Conservation (phyloP, 225 moss, liverwort and hornwort genomes). For the Antitrichia curtipendula region DNA sequence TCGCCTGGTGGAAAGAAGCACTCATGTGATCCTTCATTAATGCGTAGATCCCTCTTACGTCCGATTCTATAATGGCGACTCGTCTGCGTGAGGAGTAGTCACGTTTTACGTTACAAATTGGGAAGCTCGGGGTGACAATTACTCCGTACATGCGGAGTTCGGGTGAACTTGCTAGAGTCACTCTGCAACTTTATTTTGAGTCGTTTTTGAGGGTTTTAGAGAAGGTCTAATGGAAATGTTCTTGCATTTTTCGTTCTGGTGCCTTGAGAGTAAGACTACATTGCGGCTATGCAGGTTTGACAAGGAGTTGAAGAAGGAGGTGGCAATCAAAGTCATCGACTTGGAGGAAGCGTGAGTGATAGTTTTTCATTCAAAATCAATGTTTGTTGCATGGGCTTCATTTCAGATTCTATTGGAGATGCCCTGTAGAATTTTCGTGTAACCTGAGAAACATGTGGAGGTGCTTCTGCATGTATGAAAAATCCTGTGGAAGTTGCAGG, state of each 20-base stretch:
- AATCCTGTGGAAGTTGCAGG: not conserved
- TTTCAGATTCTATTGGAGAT: not conserved
- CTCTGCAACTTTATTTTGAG: not conserved
- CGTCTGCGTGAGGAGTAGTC: not conserved
- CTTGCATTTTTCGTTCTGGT: not conserved
- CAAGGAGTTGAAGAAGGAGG: constrained; percentile 90
- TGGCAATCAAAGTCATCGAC: constrained; percentile 97
- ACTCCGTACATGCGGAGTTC: not conserved
- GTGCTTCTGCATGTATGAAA: not conserved
- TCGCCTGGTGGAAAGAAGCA: not conserved
- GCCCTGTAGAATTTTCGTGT: not conserved
- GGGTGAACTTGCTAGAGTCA: not conserved
- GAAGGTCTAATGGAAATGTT: not conserved
- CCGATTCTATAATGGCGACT: not conserved
- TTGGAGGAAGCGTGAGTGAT: constrained; percentile 95
- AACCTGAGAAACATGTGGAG: not conserved
- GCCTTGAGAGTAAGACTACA: not conserved
- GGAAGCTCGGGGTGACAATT: not conserved
- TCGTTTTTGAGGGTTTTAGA: not conserved
- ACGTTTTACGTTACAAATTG: not conserved
- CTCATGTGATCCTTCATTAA: not conserved
- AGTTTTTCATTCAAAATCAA: not conserved
- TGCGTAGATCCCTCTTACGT: not conserved
- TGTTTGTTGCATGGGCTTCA: not conserved
- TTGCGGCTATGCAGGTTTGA: constrained; percentile 48